Base-by-base conservation (phyloP, 225 moss, liverwort and hornwort species). In the Polytrichum formosum region DNA sequence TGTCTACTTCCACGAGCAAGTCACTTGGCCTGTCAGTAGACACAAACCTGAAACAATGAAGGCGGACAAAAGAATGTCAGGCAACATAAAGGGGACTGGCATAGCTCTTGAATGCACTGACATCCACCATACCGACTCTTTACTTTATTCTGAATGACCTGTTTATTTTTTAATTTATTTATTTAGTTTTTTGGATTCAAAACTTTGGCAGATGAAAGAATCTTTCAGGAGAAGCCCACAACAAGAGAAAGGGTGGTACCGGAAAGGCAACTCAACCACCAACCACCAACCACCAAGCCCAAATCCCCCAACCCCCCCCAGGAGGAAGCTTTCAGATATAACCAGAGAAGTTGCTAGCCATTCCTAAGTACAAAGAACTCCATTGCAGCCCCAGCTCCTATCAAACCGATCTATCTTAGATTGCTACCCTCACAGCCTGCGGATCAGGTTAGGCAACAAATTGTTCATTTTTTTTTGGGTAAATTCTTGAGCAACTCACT, bases 1-100 rank as follows among this genome's bases (percentile, higher is more conserved):
- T 85, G 61, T 84, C 87, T 46, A 94, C 90, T 73, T 94, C 88
- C 58, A 94, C 94, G 63, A 90, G 78, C 61, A 94, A 81, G 75
- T 94, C 94, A 72, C 94, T 92, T 1, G 74, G 72, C 56, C 69
- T 70, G 69, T 77, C 77, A 58, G 67, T 72, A 55, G 83, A 74
- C 4, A 67, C 69, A 19, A 80, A 74, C 83, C 83, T 84, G 83
- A 74, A 80, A 68, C 74, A 7, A 67, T 60, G 23, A 10, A 63
- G 1, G 23, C 26, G 13, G 5, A 53, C 5, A 33, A 67, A 53
- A 1, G 19, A 21, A 46, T 6, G 13, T 35, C 7, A 20, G 13
- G 53, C 5, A 53, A 37, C 20, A 33, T n/a, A 10, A 5, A 30
- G 53, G 22, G 63, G 26, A 25, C 6, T 64, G 1, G 20, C 63